A percentile compares a stretch with the other conserved stretches of the same genome.
phyloP scores from a whole-genome alignment of 176 grass and related monocot genomes.

The Bolboschoenus planiculmis region DNA sequence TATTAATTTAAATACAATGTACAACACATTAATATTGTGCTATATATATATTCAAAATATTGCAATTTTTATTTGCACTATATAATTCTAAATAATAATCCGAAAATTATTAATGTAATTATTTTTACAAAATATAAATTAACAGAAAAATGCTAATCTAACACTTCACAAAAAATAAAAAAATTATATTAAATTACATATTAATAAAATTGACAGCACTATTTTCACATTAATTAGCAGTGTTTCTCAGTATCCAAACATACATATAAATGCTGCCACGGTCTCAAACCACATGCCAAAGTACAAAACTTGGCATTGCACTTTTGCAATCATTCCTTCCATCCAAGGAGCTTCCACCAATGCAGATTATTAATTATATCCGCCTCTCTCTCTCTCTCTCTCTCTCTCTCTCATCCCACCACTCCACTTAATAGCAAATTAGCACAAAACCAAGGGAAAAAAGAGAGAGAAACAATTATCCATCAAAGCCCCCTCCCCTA shows the following conservation, averaged over 20 bases:
- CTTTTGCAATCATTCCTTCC: slow-evolving; percentile 23
- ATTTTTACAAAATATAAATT: neutral
- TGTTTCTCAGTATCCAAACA: neutral
- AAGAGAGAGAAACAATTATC: neutral
- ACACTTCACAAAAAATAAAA: neutral
- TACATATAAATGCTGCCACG: slow-evolving; percentile 12
- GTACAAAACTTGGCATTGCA: slow-evolving; percentile 29
- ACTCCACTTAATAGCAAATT: slow-evolving; percentile 9
- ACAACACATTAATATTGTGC: neutral
- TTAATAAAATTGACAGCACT: neutral
- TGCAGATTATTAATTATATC: slow-evolving; percentile 7
- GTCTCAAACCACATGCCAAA: slow-evolving; percentile 9
- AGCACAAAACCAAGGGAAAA: neutral
- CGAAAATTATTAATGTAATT: neutral
- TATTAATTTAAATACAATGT: neutral
- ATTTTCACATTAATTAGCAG: neutral
- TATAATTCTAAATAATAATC: neutral
- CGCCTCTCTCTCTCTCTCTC: too few relatives aligned
- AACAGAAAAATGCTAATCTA: neutral
- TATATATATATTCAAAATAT: neutral
- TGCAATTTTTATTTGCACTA: neutral
- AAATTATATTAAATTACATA: neutral
- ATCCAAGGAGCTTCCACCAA: slow-evolving; percentile 19
- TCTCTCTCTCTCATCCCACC: slow-evolving; percentile 6
- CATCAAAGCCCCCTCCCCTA: neutral